A percentile compares a stretch with the other conserved stretches of the same genome.
phyloP scores from a whole-genome alignment of 768 basidiomycete species.

The Pisolithus tinctorius region DNA sequence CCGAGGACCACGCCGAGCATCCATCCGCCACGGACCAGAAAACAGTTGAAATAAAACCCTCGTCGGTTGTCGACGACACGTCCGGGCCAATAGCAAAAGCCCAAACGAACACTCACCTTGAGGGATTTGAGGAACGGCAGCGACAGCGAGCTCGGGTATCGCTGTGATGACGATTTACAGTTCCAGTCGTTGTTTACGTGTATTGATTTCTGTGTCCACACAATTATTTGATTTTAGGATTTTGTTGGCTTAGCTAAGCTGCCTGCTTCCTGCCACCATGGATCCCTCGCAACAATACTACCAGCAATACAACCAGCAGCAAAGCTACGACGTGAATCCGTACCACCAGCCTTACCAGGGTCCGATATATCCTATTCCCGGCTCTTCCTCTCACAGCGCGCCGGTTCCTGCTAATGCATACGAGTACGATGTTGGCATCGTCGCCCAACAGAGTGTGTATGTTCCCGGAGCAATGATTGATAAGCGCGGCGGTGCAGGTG shows the following conservation, averaged over 20 bases:
- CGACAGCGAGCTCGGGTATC: slow-evolving; percentile 18
- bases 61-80: background rate
- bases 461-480: slow-evolving; percentile 89
- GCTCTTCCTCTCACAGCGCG: slow-evolving; percentile 58
- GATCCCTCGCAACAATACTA: slow-evolving; percentile 38
- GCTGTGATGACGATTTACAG: slow-evolving; percentile 6
- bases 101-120: slow-evolving; percentile 32
- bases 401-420: slow-evolving; percentile 87
- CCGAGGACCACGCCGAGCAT: slow-evolving; percentile 20
- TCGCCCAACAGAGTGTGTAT: slow-evolving; percentile 88
- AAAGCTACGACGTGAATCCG: slow-evolving; percentile 61
- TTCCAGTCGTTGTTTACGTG: slow-evolving; percentile 16
- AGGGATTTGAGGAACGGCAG: slow-evolving; percentile 24
- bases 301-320: slow-evolving; percentile 44
- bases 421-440: slow-evolving; percentile 86
- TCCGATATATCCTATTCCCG: slow-evolving; percentile 61
- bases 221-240: too few species aligned
- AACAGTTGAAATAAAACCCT: background rate
- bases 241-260: background rate
- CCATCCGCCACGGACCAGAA: slow-evolving; percentile 19
- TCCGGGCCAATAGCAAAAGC: background rate
- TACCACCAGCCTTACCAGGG: slow-evolving; percentile 79
- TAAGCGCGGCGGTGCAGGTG: slow-evolving; percentile 78
- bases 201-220: slow-evolving; percentile 18
- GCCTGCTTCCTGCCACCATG: slow-evolving; percentile 12